A percentile compares a stretch with the other conserved stretches of the same genome.
These are phyloP conservation scores for Ceratocystis destructans DNA, from an alignment of 2,329 filamentous ascomycete genomes.

Conservation along the genomic window DNA sequence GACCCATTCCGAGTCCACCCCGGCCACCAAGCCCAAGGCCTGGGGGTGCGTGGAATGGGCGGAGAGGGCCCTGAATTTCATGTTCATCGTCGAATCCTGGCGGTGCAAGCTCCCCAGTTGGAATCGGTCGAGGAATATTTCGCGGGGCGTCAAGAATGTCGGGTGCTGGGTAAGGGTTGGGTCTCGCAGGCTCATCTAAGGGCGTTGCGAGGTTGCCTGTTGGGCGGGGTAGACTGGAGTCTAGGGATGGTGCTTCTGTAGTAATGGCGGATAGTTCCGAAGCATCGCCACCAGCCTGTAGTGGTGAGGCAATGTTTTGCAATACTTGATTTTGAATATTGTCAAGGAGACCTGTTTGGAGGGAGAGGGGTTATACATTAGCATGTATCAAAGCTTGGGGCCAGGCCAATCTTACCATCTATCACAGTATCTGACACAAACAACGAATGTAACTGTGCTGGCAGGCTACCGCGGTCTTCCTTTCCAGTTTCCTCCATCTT, in stretches of 20 bases:
- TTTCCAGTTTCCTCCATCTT: conserved; percentile 29
- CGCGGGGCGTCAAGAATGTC: conserved; percentile 9
- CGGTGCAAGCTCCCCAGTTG: conserved; percentile 62
- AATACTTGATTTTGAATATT: conserved; percentile 68
- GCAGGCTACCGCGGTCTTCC: conserved; percentile 40
- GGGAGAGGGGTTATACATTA: background rate
- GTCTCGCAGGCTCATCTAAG: conserved; percentile 30
- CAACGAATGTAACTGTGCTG: conserved; percentile 39
- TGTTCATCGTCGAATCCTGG: conserved; percentile 91
- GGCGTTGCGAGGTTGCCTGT: conserved; percentile 49
- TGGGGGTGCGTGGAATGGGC: conserved; percentile 22
- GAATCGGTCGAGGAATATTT: conserved; percentile 35
- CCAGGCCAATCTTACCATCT: conserved; percentile 27
- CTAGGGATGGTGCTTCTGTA: background rate
- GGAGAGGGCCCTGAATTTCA: conserved; percentile 58
- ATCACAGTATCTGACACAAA: conserved; percentile 65
- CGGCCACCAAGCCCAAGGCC: conserved; percentile 28
- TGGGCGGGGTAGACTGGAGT: conserved; percentile 31
- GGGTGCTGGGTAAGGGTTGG: conserved; percentile 30
- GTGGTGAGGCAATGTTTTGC: conserved; percentile 64
- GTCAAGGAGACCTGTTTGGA: conserved; percentile 44
- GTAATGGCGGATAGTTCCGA: conserved; percentile 2
- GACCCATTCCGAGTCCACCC: conserved; percentile 58
- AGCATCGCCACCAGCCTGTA: conserved; percentile 68
- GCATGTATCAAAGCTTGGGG: background rate